phyloP scores from a whole-genome alignment of 83 land plant species.

The Thuja plicata region DNA sequence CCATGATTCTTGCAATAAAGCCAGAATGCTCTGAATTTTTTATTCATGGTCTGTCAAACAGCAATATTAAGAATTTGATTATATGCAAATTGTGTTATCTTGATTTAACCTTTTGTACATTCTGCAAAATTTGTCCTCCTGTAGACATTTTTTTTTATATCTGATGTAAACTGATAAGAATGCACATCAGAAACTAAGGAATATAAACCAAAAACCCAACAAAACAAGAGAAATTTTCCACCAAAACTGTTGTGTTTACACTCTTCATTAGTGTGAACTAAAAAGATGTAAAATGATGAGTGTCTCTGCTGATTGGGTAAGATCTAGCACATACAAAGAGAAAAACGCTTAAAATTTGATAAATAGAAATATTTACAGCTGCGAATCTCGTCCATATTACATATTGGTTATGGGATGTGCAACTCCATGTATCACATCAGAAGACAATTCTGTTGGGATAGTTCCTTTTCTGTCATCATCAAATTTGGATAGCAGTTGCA shows the following conservation, averaged over 20 bases:
- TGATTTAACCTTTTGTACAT: not conserved
- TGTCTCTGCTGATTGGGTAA: not conserved
- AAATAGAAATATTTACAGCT: no score
- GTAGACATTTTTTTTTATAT: not conserved
- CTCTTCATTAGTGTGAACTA: not conserved
- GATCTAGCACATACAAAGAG: not conserved
- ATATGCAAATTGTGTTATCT: not conserved
- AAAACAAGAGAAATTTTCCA: not conserved
- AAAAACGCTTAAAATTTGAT: not conserved
- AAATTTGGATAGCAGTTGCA: not conserved
- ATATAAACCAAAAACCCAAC: no score
- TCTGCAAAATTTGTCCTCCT: not conserved
- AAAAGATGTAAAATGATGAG: not conserved
- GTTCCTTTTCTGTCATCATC: not conserved
- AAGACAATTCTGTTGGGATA: not conserved
- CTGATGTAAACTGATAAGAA: no score
- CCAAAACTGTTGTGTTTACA: not conserved
- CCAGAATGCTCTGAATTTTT: not conserved
- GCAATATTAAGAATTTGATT: not conserved
- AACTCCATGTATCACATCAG: not conserved
- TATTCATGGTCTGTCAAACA: not conserved
- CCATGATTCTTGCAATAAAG: not conserved
- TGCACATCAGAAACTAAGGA: not conserved
- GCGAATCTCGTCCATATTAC: not conserved
- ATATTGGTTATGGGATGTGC: not conserved